phyloP scores from a whole-genome alignment of 208 protist species.

The Acanthamoeba lenticulata region DNA sequence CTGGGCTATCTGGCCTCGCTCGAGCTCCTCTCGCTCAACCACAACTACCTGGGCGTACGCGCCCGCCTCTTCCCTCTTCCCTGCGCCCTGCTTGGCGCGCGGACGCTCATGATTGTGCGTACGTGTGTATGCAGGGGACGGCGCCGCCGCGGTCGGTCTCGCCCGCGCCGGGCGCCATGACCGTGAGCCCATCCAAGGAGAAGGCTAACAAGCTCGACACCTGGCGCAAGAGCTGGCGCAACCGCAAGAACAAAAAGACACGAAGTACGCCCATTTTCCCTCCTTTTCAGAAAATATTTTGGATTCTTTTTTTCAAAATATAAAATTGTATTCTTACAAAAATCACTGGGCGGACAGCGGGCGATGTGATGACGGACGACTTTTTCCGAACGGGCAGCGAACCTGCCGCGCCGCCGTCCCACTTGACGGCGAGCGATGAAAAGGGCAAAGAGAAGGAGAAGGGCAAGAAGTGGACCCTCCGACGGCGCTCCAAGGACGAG shows the following conservation, averaged over 20 bases:
- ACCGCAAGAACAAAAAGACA: slow-evolving; percentile 2
- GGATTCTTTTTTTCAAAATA: no score
- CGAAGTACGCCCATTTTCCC: not conserved
- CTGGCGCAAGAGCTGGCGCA: slow-evolving; percentile 25
- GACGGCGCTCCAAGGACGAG: slow-evolving; percentile 26
- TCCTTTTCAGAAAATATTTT: not conserved
- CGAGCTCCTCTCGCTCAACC: slow-evolving; percentile 62
- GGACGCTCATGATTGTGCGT: no score
- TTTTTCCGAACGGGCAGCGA: not conserved
- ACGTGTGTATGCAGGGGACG: not conserved
- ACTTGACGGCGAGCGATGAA: not conserved
- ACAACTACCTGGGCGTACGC: slow-evolving; percentile 49
- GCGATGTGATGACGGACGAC: slow-evolving; percentile 5
- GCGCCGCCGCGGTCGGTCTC: not conserved
- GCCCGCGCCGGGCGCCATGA: not conserved
- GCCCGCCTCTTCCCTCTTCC: not conserved
- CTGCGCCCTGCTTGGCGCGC: no score
- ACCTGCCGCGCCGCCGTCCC: not conserved
- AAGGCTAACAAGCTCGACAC: slow-evolving; percentile 28
- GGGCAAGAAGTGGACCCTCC: slow-evolving; percentile 47
- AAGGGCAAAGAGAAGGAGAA: slow-evolving; percentile 42
- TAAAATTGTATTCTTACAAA: no score
- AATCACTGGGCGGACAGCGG: no score
- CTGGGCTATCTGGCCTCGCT: slow-evolving; percentile 46
- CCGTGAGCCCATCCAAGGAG: not conserved